Base-by-base conservation (phyloP, 2,329 filamentous ascomycete genomes). In the Dothideomycetes sp. region DNA sequence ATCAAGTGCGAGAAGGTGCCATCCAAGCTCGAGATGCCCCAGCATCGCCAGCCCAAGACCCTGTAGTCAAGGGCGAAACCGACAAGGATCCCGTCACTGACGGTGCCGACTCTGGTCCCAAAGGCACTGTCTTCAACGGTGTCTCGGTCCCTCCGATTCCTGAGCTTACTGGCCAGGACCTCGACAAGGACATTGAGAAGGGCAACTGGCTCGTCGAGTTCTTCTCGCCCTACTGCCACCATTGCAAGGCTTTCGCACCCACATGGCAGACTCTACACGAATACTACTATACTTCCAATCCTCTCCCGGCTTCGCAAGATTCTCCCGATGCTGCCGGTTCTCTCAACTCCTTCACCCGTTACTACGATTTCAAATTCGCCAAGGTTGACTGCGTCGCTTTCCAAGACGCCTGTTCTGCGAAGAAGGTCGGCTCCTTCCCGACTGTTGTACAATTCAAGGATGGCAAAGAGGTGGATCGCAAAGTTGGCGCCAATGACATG, bases 261-360 rank as follows among this genome's bases (percentile, higher is more conserved):
- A 80, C 77, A 36, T 95, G 78, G 70, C 87, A 96, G 64, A 95
- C 88, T 4, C 63, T 89, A 11, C 94, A 96, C 70, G 91, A 98
- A 65, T 95, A 80, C 63, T 98, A 95, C 67, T 79, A 85, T 66
- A 95, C 88, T 25, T 91, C 85, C 25, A 80, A 86, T 53, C 81
- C 82, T 12, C 65, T 80, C 35, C 63, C 69, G 46, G 62, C 71
- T 16, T 62, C 66, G 8, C 56, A 61, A 19, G 64, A 59, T 52
- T 68, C 64, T 53, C 67, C 61, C 51, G 74, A 65, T 47, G 55
- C 64, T 12, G 64, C 73, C 27, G 63, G 51, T 11, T 66, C 70
- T 1, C 58, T 77, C 29, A 80, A 80, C 55, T 73, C 74, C 4
- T 95, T 95, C 56, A 78, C 80, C 22, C 71, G 80, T 41, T 91